Base-by-base conservation (phyloP, 495 filamentous ascomycete genomes). In the Podospora conica region DNA sequence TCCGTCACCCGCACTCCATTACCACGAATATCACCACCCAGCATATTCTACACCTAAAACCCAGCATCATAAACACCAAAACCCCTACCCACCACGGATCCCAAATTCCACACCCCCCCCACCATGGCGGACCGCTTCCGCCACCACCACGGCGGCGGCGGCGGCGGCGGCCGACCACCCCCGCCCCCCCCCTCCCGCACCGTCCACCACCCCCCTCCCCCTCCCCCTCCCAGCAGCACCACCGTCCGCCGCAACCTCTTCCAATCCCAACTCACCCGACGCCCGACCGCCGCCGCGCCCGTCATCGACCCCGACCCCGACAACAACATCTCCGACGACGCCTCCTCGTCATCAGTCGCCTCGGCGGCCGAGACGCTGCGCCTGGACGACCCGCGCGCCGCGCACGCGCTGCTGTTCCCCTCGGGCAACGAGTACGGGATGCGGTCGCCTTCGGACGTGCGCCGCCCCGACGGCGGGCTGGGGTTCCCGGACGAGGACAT, bases 181-280 rank as follows among this genome's bases (percentile, higher is more conserved):
- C 55, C 28, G 6, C 2, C 33, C 55, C 28, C 15, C 2, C 33
- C 29, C 55, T n/a, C 48, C 56, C 65, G 63, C 65, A 60, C 21
- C 58, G 63, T 25, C 40, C 53, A 56, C 48, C 25, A 55, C 65
- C 60, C 15, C 21, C 25, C 31, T 33, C 61, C 22, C 12, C 61
- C 11, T 20, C 70, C 3, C 23, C 62, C 9, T 25, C 66, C 20
- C 60, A 4, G 33, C 68, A 27, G 25, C 9, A 55, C 67, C 28
- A 65, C 70, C 27, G 84, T 88, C 48, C 86, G 90, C 58, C 89
- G 90, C 65, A 92, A 90, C 71, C 84, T 92, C 25, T 93, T 93
- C 80, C 86, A 88, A 48, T 83, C 85, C 70, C 85, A 89, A 55
- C 84, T 91, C 25, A 87, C 84, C 68, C 84, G 88, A 54, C 88